A percentile compares a stretch with the other conserved stretches of the same genome.
phyloP scores from a whole-genome alignment of 768 basidiomycete genomes.

The Pisolithus orientalis region DNA sequence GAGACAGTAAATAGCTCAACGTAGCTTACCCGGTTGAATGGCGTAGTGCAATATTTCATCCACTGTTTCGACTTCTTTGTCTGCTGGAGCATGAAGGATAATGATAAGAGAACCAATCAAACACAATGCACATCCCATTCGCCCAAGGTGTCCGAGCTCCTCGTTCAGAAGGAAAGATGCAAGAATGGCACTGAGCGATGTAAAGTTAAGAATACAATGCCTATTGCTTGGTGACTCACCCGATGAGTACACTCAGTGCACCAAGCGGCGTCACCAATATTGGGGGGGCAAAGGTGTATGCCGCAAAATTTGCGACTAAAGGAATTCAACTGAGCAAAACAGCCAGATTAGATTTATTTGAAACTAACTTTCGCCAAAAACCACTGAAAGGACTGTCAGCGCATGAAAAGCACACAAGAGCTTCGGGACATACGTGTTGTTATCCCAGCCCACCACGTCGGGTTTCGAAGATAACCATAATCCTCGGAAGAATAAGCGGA shows the following conservation, averaged over 20 bases:
- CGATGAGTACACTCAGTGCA: slow-evolving; percentile 91
- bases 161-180: slow-evolving; percentile 92
- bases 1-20: background rate
- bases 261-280: slow-evolving; percentile 99
- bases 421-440: slow-evolving; percentile 64
- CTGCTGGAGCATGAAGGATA: slow-evolving; percentile 93
- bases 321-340: background rate
- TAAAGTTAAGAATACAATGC: slow-evolving; percentile 3
- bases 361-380: slow-evolving; percentile 82
- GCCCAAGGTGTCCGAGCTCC: slow-evolving; percentile 89
- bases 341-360: background rate
- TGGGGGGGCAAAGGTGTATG: slow-evolving; percentile 96
- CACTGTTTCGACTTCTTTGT: slow-evolving; percentile 88
- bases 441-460: slow-evolving; percentile 98
- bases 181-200: slow-evolving; percentile 67
- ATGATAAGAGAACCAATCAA: slow-evolving; percentile 89
- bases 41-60: slow-evolving; percentile 91
- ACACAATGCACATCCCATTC: slow-evolving; percentile 79
- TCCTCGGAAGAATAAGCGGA: slow-evolving; percentile 63
- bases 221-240: slow-evolving; percentile 44
- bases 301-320: slow-evolving; percentile 84
- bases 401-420: slow-evolving; percentile 5
- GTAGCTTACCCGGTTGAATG: slow-evolving; percentile 77
- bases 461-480: slow-evolving; percentile 80
- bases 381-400: slow-evolving; percentile 49